Conservation (phyloP, 2,329 filamentous ascomycete genomes). For the Ceratocystis colombiana region DNA sequence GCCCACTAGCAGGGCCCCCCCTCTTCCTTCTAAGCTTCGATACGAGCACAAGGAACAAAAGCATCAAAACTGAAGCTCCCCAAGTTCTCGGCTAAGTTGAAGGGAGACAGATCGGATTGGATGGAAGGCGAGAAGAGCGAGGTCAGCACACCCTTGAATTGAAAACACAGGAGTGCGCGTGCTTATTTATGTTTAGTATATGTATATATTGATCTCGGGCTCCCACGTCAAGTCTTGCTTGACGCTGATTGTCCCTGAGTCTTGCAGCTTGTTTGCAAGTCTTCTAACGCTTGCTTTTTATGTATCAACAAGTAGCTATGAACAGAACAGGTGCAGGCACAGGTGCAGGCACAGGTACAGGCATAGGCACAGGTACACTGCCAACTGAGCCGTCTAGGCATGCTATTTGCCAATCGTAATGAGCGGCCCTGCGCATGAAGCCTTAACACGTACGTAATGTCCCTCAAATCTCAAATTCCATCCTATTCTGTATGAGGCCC, state of each 20-base stretch:
- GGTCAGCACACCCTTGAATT: too few relatives aligned
- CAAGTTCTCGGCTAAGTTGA: neutral
- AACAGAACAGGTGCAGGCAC: too few relatives aligned
- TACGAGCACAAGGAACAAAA: conserved; percentile 5
- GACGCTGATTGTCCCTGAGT: too few relatives aligned
- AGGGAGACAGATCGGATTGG: neutral
- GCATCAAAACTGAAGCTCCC: neutral
- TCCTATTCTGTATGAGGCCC: conserved; percentile 9
- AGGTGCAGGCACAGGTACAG: too few relatives aligned
- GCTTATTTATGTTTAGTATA: too few relatives aligned
- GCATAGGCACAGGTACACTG: too few relatives aligned
- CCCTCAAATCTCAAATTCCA: conserved; percentile 14
- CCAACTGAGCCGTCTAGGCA: neutral
- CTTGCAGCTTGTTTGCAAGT: too few relatives aligned
- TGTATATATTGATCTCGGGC: neutral
- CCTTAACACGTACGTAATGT: conserved; percentile 1
- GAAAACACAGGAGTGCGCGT: too few relatives aligned
- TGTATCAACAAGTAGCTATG: too few relatives aligned
- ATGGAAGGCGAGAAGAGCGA: neutral
- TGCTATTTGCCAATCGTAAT: neutral
- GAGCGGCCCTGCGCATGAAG: conserved; percentile 3
- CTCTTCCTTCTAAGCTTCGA: conserved; percentile 8
- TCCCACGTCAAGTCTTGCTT: neutral
- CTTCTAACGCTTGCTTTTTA: too few relatives aligned
- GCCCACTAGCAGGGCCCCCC: too few relatives aligned